phyloP scores from a whole-genome alignment of 2,329 filamentous ascomycete genomes.

The Fusarium pilosicola region DNA sequence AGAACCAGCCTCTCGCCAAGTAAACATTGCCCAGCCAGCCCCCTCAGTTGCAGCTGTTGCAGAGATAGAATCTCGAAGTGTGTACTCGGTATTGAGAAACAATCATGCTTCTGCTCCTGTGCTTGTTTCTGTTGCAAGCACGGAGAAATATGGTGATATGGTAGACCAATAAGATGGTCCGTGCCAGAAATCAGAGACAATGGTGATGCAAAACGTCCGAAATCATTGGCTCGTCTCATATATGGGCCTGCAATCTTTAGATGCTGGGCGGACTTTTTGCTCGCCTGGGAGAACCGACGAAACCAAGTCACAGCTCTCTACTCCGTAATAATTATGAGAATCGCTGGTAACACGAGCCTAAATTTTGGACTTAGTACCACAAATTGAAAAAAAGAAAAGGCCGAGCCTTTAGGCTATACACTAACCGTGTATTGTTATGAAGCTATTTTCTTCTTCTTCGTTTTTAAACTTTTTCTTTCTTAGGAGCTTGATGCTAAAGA shows the following conservation, averaged over 20 bases:
- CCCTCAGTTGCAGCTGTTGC: background rate
- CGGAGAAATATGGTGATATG: constrained; percentile 25
- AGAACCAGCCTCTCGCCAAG: constrained; percentile 30
- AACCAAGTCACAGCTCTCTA: background rate
- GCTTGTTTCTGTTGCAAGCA: constrained; percentile 2
- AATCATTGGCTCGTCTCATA: constrained; percentile 34
- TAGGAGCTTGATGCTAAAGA: background rate
- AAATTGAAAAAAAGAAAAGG: background rate
- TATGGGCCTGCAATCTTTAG: constrained; percentile 15
- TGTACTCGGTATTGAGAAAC: constrained; percentile 1
- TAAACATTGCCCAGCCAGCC: constrained; percentile 24
- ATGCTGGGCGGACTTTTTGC: constrained; percentile 22
- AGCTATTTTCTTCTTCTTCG: background rate
- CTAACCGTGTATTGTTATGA: no score
- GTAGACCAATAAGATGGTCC: constrained; percentile 29
- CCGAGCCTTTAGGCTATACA: background rate
- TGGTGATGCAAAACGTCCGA: constrained; percentile 32
- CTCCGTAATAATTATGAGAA: background rate
- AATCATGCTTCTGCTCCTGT: background rate
- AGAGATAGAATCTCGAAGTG: background rate
- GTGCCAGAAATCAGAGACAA: constrained; percentile 36
- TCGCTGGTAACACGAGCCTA: background rate
- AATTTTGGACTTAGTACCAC: background rate
- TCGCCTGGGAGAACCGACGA: constrained; percentile 17
- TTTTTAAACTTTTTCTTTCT: no score